Percentiles rank a stretch among this genome's conserved stretches.
phyloP scores from a whole-genome alignment of 1,139 yeast species.

The Sugiyamaella novakii region DNA sequence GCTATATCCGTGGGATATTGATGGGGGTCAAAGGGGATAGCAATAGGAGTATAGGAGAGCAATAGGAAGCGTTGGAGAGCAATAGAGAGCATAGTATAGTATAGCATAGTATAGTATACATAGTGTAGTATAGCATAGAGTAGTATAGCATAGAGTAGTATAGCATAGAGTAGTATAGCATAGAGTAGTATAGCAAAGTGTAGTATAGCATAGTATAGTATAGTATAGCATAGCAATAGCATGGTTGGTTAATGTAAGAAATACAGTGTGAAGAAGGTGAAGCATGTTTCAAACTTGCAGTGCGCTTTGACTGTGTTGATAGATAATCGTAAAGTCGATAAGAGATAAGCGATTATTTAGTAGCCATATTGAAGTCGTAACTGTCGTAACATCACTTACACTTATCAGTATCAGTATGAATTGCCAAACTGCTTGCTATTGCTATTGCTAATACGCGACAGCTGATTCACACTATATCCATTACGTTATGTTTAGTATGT shows the following conservation, averaged over 20 bases:
- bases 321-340: not conserved
- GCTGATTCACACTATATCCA: not conserved
- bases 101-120: not conserved
- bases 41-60: not conserved
- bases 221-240: not conserved
- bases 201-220: not conserved
- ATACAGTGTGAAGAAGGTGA: not conserved
- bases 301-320: too few relatives aligned
- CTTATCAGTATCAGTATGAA: not conserved
- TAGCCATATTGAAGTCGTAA: not conserved
- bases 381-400: not conserved
- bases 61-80: not conserved
- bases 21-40: too few relatives aligned
- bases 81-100: not conserved
- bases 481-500: too few relatives aligned
- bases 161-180: too few relatives aligned
- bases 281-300: not conserved
- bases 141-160: not conserved
- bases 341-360: not conserved
- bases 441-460: not conserved
- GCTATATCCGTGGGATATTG: too few relatives aligned
- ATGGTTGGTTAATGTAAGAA: too few relatives aligned
- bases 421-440: not conserved
- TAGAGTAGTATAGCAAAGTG: too few relatives aligned
- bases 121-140: not conserved